Conservation (phyloP, 768 basidiomycete genomes). For the Imleria badia region DNA sequence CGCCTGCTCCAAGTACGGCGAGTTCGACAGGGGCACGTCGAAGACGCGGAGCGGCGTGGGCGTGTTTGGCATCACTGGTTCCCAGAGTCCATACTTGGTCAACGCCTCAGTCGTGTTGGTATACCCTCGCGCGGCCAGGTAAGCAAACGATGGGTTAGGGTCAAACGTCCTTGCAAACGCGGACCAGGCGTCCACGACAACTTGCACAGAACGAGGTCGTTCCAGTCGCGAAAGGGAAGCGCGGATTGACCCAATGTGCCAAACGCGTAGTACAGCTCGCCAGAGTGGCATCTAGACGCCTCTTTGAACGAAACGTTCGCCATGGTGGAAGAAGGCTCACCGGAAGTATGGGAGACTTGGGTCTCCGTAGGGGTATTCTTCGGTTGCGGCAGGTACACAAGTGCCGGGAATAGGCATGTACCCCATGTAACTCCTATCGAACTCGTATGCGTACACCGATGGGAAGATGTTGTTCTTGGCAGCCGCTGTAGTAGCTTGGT, state of each 20-base stretch:
- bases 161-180: conserved; percentile 47
- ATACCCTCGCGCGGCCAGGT: conserved; percentile 45
- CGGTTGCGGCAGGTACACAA: conserved; percentile 43
- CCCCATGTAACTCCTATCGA: conserved; percentile 46
- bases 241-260: conserved; percentile 38
- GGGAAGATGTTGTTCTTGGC: conserved; percentile 42
- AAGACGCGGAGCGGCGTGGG: neutral
- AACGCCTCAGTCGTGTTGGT: conserved; percentile 13
- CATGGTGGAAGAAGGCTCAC: conserved; percentile 3
- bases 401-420: conserved; percentile 45
- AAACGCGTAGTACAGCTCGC: conserved; percentile 34
- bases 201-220: conserved; percentile 46
- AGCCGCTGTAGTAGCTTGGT: conserved; percentile 49
- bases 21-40: conserved; percentile 5
- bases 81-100: neutral
- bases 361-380: conserved; percentile 45
- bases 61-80: neutral
- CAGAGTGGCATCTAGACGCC: conserved; percentile 27
- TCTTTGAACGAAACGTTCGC: neutral
- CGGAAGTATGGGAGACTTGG: conserved; percentile 48
- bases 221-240: conserved; percentile 44
- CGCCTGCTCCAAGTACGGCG: conserved; percentile 1
- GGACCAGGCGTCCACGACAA: conserved; percentile 45
- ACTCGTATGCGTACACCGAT: conserved; percentile 46
- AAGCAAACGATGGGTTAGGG: conserved; percentile 44